A percentile compares a stretch with the other conserved stretches of the same genome.
Evolutionary conservation across 306 rosid species (phyloP).

Genomic region (Mucuna pruriens): DNA sequence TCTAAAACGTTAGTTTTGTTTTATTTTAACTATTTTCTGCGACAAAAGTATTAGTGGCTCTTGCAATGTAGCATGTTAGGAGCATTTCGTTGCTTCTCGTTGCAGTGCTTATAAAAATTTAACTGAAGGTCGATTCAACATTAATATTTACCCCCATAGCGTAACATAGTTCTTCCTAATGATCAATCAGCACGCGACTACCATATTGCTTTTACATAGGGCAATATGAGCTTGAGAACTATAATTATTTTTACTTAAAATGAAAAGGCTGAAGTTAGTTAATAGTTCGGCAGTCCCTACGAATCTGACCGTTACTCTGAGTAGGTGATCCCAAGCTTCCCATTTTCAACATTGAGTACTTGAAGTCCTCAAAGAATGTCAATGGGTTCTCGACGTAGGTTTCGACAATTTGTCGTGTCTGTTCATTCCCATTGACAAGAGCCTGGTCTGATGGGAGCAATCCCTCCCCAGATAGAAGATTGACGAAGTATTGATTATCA

Average conservation of each 20-base stretch:
- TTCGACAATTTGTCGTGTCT: conserved; percentile 58
- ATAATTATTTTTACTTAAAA: not conserved
- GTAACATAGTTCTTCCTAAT: not conserved
- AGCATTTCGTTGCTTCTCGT: not conserved
- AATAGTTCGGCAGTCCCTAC: conserved; percentile 56
- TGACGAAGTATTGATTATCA: conserved; percentile 78
- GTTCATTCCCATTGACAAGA: conserved; percentile 51
- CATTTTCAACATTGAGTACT: conserved; percentile 72
- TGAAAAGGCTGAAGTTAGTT: conserved; percentile 24
- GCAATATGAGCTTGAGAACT: not conserved
- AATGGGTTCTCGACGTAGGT: conserved; percentile 57
- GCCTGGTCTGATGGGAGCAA: conserved; percentile 79
- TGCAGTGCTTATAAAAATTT: not conserved
- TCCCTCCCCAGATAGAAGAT: conserved; percentile 80
- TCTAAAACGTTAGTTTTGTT: not conserved
- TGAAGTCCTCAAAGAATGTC: conserved; percentile 71
- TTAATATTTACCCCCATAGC: not conserved
- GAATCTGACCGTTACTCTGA: conserved; percentile 55
- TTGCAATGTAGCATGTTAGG: not conserved
- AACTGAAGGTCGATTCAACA: not conserved
- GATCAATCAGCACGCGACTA: not conserved
- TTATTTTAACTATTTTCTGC: not conserved
- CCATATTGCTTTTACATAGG: not conserved
- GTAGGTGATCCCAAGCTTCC: conserved; percentile 59
- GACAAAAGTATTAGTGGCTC: not conserved